These are phyloP conservation scores for Paraleonurus japonicus DNA, from an alignment of 257 asterid genomes.

Conservation along the genomic window DNA sequence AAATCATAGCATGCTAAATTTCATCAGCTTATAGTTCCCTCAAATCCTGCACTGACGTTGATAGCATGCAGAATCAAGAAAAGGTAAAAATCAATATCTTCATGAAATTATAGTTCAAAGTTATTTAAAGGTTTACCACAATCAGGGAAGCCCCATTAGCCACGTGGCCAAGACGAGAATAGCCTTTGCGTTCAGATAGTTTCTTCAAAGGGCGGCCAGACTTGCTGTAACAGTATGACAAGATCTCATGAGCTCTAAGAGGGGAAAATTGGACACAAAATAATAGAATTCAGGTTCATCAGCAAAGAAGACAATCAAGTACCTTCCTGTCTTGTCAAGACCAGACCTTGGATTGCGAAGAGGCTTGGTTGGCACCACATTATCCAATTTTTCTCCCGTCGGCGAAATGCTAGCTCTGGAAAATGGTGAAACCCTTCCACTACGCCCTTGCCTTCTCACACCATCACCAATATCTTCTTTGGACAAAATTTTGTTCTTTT, in stretches of 20 bases:
- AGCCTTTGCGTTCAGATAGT: conserved; percentile 81
- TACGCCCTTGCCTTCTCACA: conserved; percentile 88
- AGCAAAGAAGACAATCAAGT: conserved; percentile 25
- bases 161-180: conserved; percentile 77
- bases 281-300: conserved; percentile 12
- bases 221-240: conserved; percentile 61
- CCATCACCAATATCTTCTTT: conserved; percentile 84
- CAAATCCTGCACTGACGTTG: conserved; percentile 13
- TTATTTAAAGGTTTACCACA: conserved; percentile 49
- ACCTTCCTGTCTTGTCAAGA: conserved; percentile 91
- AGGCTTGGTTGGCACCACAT: conserved; percentile 60
- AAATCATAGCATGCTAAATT: conserved; percentile 1
- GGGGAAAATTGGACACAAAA: conserved; percentile 16
- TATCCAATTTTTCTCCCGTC: conserved; percentile 67
- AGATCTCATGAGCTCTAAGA: conserved; percentile 19
- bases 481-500: conserved; percentile 59
- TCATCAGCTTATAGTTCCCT: conserved; percentile 10
- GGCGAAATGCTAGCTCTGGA: conserved; percentile 88
- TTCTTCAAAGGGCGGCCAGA: conserved; percentile 90
- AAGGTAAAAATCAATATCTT: not conserved
- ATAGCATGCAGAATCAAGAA: conserved; percentile 2
- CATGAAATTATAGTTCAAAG: conserved; percentile 3
- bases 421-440: conserved; percentile 77
- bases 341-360: conserved; percentile 57
- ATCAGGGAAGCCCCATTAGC: conserved; percentile 78